A percentile compares a stretch with the other conserved stretches of the same genome.
phyloP scores from a whole-genome alignment of 2,329 filamentous ascomycete genomes.

The Colletotrichum spinosum region DNA sequence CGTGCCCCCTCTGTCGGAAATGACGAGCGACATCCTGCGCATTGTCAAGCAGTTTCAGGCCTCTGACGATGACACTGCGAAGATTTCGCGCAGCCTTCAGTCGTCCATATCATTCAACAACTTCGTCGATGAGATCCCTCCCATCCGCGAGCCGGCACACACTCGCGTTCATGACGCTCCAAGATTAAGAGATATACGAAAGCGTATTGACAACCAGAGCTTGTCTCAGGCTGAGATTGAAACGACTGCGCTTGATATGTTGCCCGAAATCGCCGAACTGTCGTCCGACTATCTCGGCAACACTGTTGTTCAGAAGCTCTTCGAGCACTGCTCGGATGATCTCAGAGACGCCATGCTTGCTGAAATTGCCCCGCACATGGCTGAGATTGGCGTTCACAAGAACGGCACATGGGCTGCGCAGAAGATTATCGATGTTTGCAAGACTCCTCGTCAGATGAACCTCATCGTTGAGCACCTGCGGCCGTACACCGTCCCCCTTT shows the following conservation, averaged over 20 bases:
- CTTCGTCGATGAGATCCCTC: constrained; percentile 87
- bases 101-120: constrained; percentile 79
- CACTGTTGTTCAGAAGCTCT: constrained; percentile 99
- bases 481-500: constrained; percentile 89
- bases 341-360: constrained; percentile 91
- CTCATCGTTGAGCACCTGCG: constrained; percentile 87
- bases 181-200: constrained; percentile 93
- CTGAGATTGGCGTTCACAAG: constrained; percentile 98
- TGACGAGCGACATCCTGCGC: constrained; percentile 83
- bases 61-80: constrained; percentile 78
- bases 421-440: constrained; percentile 98
- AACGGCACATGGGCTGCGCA: constrained; percentile 99
- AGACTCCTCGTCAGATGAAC: constrained; percentile 83
- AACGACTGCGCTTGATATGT: constrained; percentile 90
- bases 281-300: constrained; percentile 97
- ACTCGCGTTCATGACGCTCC: constrained; percentile 93
- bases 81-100: constrained; percentile 80
- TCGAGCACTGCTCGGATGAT: constrained; percentile 93
- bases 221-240: constrained; percentile 90
- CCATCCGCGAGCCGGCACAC: constrained; percentile 88
- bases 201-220: constrained; percentile 96
- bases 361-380: constrained; percentile 90
- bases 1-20: constrained; percentile 79
- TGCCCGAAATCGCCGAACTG: constrained; percentile 95
- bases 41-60: constrained; percentile 93